These are phyloP conservation scores for Dictyophora rubrovolvata DNA, from an alignment of 768 basidiomycete species.

Conservation along the genomic window DNA sequence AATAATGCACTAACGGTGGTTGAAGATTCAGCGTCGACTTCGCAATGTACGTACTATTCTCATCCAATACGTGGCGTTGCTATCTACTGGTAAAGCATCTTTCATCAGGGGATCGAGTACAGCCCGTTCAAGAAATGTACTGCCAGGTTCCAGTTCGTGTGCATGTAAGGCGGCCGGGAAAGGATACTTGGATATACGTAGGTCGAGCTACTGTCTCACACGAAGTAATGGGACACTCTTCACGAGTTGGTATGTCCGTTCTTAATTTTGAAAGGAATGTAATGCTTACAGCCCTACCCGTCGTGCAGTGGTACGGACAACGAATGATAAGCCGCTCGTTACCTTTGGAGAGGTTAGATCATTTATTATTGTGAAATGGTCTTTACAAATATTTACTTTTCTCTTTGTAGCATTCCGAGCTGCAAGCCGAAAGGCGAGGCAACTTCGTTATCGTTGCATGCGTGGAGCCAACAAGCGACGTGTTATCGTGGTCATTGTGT, in stretches of 20 bases:
- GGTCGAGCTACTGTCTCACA: slow-evolving; percentile 70
- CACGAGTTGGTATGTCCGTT: slow-evolving; percentile 59
- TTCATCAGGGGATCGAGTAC: not conserved
- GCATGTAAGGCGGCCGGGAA: slow-evolving; percentile 69
- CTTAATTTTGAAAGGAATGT: not conserved
- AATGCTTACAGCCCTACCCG: not conserved
- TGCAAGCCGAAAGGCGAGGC: slow-evolving; percentile 80
- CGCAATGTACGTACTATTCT: slow-evolving; percentile 1
- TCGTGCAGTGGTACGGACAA: slow-evolving; percentile 49
- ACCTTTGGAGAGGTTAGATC: slow-evolving; percentile 58
- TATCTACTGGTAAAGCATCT: not conserved
- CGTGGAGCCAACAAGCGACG: slow-evolving; percentile 52
- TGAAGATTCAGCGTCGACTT: not conserved
- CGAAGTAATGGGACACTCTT: slow-evolving; percentile 64
- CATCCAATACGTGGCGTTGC: not conserved
- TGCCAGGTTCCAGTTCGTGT: slow-evolving; percentile 79
- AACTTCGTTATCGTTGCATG: slow-evolving; percentile 81
- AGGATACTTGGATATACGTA: slow-evolving; percentile 72
- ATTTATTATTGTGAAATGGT: not conserved
- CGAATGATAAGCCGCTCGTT: slow-evolving; percentile 56
- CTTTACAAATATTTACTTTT: not conserved
- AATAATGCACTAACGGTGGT: not conserved
- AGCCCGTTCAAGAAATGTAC: slow-evolving; percentile 24
- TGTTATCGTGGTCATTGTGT: slow-evolving; percentile 80
- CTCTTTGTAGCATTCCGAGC: slow-evolving; percentile 42